Evolutionary conservation across 1,284 basidiomycete species (phyloP).

Genomic region (Rhizoctonia solani): DNA sequence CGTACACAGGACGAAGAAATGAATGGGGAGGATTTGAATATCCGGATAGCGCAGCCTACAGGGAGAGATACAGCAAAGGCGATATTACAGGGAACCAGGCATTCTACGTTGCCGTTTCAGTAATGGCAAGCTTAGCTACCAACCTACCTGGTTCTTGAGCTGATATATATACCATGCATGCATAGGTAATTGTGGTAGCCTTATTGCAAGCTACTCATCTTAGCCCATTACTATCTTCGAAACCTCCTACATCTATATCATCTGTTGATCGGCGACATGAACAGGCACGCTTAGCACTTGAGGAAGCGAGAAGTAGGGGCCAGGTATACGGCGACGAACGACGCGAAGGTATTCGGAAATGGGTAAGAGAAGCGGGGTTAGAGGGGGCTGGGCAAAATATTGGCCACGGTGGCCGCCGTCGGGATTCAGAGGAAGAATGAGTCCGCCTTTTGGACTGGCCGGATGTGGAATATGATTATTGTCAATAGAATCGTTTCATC

Average conservation of each 20-base stretch:
- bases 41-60: slow-evolving; percentile 6
- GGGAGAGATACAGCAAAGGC: slow-evolving; percentile 9
- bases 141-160: neutral
- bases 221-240: slow-evolving; percentile 17
- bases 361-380: slow-evolving; percentile 26
- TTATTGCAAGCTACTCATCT: slow-evolving; percentile 13
- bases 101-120: slow-evolving; percentile 22
- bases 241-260: slow-evolving; percentile 9
- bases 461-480: neutral
- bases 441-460: neutral
- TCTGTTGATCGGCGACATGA: slow-evolving; percentile 6
- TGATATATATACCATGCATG: neutral
- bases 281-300: slow-evolving; percentile 15
- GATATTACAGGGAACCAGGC: slow-evolving; percentile 27
- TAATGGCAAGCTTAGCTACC: slow-evolving; percentile 1
- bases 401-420: slow-evolving; percentile 4
- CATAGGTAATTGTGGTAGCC: slow-evolving; percentile 18
- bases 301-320: slow-evolving; percentile 9
- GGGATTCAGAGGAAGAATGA: neutral
- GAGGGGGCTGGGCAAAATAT: slow-evolving; percentile 12
- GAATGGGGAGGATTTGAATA: slow-evolving; percentile 31
- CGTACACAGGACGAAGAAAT: slow-evolving; percentile 16
- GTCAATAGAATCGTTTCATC: neutral
- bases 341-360: slow-evolving; percentile 23
- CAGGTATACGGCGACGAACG: slow-evolving; percentile 23